Conservation (phyloP, 75 land plant genomes). For the Chamaecyparis obtusa region DNA sequence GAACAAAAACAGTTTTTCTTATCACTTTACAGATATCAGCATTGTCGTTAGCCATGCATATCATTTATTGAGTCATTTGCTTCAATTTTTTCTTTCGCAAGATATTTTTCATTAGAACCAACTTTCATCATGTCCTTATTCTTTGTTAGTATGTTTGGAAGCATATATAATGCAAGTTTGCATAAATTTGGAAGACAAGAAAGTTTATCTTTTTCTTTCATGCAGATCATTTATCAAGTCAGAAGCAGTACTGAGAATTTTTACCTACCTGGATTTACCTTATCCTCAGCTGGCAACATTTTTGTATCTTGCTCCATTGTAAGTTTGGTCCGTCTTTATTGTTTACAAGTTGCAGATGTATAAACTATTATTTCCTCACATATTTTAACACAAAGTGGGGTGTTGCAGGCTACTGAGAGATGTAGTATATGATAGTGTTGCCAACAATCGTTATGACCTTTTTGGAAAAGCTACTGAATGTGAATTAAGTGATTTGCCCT, state of each 20-base stretch:
- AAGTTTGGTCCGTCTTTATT: constrained; percentile 29
- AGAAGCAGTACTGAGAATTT: constrained; percentile 85
- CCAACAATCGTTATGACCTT: constrained; percentile 75
- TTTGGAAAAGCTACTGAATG: constrained; percentile 74
- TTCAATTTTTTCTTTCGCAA: too few relatives aligned
- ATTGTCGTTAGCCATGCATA: too few relatives aligned
- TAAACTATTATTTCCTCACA: neutral
- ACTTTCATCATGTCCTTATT: too few relatives aligned
- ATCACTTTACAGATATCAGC: too few relatives aligned
- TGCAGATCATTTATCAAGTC: constrained; percentile 86
- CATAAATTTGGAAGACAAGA: too few relatives aligned
- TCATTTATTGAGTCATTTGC: too few relatives aligned
- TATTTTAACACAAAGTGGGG: constrained; percentile 6
- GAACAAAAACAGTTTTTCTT: too few relatives aligned
- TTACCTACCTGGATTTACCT: constrained; percentile 57
- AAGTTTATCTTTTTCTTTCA: too few relatives aligned
- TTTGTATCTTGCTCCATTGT: constrained; percentile 68
- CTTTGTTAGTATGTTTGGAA: too few relatives aligned
- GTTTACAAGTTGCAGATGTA: neutral
- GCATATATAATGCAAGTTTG: too few relatives aligned
- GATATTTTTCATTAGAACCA: too few relatives aligned
- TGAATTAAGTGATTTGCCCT: constrained; percentile 17
- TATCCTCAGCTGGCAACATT: constrained; percentile 73
- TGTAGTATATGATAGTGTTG: constrained; percentile 74
- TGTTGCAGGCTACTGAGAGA: constrained; percentile 71